These are phyloP conservation scores for Zymoseptoria pseudotritici DNA, from an alignment of 2,329 filamentous ascomycete genomes.

Conservation along the genomic window DNA sequence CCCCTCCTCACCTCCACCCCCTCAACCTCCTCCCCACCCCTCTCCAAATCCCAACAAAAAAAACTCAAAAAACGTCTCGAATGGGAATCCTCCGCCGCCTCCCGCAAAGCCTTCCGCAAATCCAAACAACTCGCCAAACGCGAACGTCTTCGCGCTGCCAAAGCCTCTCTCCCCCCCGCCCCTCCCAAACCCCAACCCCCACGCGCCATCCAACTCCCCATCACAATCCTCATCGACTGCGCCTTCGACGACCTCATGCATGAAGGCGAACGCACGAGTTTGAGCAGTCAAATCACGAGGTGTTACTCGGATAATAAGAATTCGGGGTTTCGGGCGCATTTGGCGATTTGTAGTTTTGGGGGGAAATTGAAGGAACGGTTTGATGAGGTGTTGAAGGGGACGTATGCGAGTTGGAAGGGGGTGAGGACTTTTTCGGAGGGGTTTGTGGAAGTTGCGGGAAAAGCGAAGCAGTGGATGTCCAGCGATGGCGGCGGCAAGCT, in stretches of 20 bases:
- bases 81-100: slow-evolving; percentile 65
- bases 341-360: slow-evolving; percentile 72
- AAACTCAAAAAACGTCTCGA: slow-evolving; percentile 63
- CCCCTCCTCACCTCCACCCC: background rate
- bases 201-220: slow-evolving; percentile 54
- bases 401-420: slow-evolving; percentile 73
- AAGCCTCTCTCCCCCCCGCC: slow-evolving; percentile 7
- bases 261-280: slow-evolving; percentile 74
- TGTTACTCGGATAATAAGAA: slow-evolving; percentile 82
- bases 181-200: slow-evolving; percentile 16
- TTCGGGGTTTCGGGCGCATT: slow-evolving; percentile 58
- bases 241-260: slow-evolving; percentile 86
- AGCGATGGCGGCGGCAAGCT: slow-evolving; percentile 33
- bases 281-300: slow-evolving; percentile 76
- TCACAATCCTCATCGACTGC: slow-evolving; percentile 83
- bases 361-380: slow-evolving; percentile 70
- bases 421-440: slow-evolving; percentile 66
- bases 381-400: slow-evolving; percentile 62
- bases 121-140: slow-evolving; percentile 49
- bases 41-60: slow-evolving; percentile 85
- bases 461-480: slow-evolving; percentile 63
- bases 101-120: slow-evolving; percentile 51
- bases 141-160: slow-evolving; percentile 38
- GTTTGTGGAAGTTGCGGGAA: slow-evolving; percentile 60
- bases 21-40: slow-evolving; percentile 16